Evolutionary conservation across 495 filamentous ascomycete species (phyloP).

Genomic region (Aspergillus conjunctus): DNA sequence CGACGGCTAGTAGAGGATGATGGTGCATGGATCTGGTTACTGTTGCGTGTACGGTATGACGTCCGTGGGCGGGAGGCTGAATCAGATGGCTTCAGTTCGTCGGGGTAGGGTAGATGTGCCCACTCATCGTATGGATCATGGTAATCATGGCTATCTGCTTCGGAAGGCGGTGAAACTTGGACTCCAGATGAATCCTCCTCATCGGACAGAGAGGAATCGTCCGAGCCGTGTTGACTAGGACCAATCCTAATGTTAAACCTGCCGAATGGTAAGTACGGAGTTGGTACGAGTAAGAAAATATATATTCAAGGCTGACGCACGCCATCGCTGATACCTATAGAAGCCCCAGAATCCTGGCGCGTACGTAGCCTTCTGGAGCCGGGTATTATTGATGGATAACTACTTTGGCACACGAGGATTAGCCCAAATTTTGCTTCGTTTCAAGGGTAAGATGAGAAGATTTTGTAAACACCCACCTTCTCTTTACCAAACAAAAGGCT

Average conservation of each 20-base stretch:
- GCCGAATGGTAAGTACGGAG: constrained; percentile 17
- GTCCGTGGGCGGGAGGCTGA: constrained; percentile 72
- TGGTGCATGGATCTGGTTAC: constrained; percentile 43
- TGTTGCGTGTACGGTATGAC: constrained; percentile 42
- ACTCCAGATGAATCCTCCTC: constrained; percentile 59
- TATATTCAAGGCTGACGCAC: constrained; percentile 17
- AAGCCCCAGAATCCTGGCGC: not conserved
- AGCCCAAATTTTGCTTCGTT: not conserved
- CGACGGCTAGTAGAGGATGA: constrained; percentile 47
- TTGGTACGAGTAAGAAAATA: not conserved
- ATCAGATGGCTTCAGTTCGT: constrained; percentile 78
- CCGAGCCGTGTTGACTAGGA: constrained; percentile 44
- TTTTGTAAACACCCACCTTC: not conserved
- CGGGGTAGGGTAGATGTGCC: constrained; percentile 52
- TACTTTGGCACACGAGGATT: too few relatives aligned
- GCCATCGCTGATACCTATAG: constrained; percentile 19
- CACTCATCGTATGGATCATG: constrained; percentile 55
- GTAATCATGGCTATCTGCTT: constrained; percentile 53
- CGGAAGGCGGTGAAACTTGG: constrained; percentile 49
- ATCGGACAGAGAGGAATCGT: constrained; percentile 48
- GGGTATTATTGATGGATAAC: too few relatives aligned
- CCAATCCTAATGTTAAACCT: constrained; percentile 57
- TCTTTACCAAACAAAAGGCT: not conserved
- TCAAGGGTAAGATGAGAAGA: not conserved
- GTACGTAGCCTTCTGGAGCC: too few relatives aligned